Base-by-base conservation (phyloP, 257 asterid genomes). In the Solanum chilense region DNA sequence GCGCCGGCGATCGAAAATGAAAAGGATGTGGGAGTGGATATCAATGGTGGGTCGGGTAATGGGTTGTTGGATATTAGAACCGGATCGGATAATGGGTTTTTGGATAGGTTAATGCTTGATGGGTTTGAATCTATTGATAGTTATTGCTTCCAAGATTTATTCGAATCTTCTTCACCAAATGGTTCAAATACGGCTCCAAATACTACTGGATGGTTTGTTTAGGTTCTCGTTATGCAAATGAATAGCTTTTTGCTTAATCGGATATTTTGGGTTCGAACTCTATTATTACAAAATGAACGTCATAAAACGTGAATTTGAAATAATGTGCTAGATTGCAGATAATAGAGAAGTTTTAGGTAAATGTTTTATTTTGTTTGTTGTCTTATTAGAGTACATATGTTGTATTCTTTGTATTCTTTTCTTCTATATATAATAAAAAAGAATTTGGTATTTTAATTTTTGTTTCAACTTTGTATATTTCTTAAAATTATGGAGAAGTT, bases 111-210 rank as follows among this genome's bases (percentile, higher is more conserved):
- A 68, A 37, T 82, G 83, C 25, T 90, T 8, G 98, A 93, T 86
- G 97, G 89, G 27, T 95, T 93, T 58, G 94, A 83, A 69, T 87
- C 91, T 3, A 73, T 90, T 77, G 96, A 92, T 9, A 78, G 89
- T 78, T 90, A 88, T 86, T 88, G 90, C 88, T 90, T 92, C 78
- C 91, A 90, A 81, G 95, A 93, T 90, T 84, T 85, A 86, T 80
- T 95, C 87, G 86, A 62, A 87, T 89, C 94, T 16, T 86, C 95
- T 20, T 88, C 86, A 82, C 85, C 84, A 66, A 52, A 71, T 87
- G 80, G 18, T 42, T 25, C 15, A 77, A 77, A 44, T 27, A 77
- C 83, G 10, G 41, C 44, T 42, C 9, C 37, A 14, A 39, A 44
- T 25, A 14, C n/a, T 15, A 77, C 13, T 44, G 83, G 23, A 77